Conservation (phyloP, 441 rosid species). For the Jatropha multifida region DNA sequence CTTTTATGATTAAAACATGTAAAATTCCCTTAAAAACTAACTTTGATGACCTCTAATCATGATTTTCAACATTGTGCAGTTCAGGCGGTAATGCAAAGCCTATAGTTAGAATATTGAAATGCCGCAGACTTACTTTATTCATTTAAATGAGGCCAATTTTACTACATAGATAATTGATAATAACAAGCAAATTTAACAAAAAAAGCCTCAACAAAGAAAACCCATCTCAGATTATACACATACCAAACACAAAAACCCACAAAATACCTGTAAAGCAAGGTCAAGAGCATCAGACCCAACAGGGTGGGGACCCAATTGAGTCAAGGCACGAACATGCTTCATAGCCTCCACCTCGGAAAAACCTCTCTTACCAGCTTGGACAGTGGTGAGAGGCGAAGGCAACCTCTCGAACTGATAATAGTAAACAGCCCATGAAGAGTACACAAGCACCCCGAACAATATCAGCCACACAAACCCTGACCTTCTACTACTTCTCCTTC, state of each 20-base stretch:
- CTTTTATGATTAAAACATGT: too few species aligned
- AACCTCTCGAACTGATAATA: constrained; percentile 57
- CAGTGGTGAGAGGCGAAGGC: constrained; percentile 70
- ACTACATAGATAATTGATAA: neutral
- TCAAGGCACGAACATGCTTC: constrained; percentile 75
- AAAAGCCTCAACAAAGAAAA: neutral
- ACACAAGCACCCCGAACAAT: constrained; percentile 41
- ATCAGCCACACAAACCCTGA: constrained; percentile 61
- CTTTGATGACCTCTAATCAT: too few species aligned
- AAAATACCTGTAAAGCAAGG: constrained; percentile 59
- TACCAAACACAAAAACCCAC: neutral
- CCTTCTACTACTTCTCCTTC: constrained; percentile 22
- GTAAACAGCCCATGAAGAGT: constrained; percentile 67
- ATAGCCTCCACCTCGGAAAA: constrained; percentile 85
- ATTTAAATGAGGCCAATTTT: neutral
- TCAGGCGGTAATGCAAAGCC: too few species aligned
- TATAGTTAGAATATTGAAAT: neutral
- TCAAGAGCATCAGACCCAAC: constrained; percentile 78
- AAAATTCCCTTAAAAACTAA: too few species aligned
- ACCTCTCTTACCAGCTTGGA: constrained; percentile 88
- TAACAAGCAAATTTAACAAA: neutral
- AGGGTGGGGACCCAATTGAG: constrained; percentile 83
- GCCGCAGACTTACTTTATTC: neutral
- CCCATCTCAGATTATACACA: neutral
- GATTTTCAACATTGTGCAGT: too few species aligned